Evolutionary conservation across 2,329 filamentous ascomycete genomes (phyloP).

Genomic region (Hirsutella thompsonii): DNA sequence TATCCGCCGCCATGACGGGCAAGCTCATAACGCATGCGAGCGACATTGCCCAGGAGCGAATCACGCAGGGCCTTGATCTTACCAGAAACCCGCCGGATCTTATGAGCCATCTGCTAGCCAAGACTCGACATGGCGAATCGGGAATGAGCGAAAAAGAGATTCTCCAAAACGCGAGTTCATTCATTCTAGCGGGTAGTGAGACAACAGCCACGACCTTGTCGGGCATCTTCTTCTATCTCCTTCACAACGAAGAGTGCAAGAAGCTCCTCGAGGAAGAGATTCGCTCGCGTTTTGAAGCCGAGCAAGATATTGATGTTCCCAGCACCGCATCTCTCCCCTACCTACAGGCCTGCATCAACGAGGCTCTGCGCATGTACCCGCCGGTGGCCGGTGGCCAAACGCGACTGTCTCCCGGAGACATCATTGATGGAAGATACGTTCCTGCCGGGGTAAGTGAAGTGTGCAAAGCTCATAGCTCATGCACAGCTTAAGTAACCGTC

Average conservation of each 20-base stretch:
- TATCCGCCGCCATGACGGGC: too few species aligned
- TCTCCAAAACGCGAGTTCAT: slow-evolving; percentile 5
- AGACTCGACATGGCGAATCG: slow-evolving; percentile 14
- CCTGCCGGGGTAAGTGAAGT: slow-evolving; percentile 18
- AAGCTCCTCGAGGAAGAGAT: slow-evolving; percentile 21
- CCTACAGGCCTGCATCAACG: slow-evolving; percentile 27
- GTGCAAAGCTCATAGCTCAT: background rate
- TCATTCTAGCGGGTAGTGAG: slow-evolving; percentile 19
- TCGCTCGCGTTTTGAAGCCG: slow-evolving; percentile 16
- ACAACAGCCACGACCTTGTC: slow-evolving; percentile 19
- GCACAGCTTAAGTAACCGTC: background rate
- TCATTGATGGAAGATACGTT: slow-evolving; percentile 17
- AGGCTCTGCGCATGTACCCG: slow-evolving; percentile 28
- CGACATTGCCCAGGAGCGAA: too few species aligned
- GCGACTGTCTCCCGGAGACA: slow-evolving; percentile 17
- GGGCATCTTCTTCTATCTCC: slow-evolving; percentile 16
- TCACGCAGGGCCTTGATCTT: background rate
- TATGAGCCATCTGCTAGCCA: slow-evolving; percentile 15
- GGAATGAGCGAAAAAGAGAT: slow-evolving; percentile 23
- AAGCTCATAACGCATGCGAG: too few species aligned
- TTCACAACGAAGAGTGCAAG: slow-evolving; percentile 15
- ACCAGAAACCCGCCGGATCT: slow-evolving; percentile 5
- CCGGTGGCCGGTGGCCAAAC: slow-evolving; percentile 12
- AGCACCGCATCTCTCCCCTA: slow-evolving; percentile 16
- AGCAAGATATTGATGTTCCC: slow-evolving; percentile 23